A percentile compares a stretch with the other conserved stretches of the same genome.
Conservation (phyloP, 2,329 filamentous ascomycete genomes). For the Zasmidium cellare region DNA sequence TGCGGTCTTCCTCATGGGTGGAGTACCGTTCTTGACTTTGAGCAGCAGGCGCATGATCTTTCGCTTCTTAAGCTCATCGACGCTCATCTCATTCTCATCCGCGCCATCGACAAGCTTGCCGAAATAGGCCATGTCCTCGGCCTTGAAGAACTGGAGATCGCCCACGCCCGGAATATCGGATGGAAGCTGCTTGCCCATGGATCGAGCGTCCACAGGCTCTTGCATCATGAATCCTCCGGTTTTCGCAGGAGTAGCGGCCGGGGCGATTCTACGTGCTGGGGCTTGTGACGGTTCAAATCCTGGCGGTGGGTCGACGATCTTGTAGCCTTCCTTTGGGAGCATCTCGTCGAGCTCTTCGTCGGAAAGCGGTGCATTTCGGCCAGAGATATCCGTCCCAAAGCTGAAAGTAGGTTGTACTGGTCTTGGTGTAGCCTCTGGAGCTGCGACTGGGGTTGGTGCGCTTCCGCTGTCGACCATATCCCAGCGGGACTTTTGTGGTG, state of each 20-base stretch:
- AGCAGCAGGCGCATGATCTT: constrained; percentile 97
- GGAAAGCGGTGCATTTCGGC: constrained; percentile 77
- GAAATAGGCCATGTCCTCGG: constrained; percentile 98
- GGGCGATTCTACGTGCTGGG: constrained; percentile 71
- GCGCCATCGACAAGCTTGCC: constrained; percentile 93
- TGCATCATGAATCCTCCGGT: constrained; percentile 95
- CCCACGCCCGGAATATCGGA: constrained; percentile 95
- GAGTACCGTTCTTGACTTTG: constrained; percentile 99
- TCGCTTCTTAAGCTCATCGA: constrained; percentile 94
- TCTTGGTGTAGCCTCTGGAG: constrained; percentile 34
- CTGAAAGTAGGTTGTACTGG: constrained; percentile 56
- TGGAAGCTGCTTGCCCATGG: constrained; percentile 85
- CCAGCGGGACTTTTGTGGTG: constrained; percentile 83
- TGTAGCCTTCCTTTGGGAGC: constrained; percentile 89
- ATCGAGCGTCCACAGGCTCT: constrained; percentile 79
- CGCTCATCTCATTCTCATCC: constrained; percentile 86
- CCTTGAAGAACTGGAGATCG: constrained; percentile 96
- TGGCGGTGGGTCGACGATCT: constrained; percentile 83
- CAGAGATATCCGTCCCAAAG: constrained; percentile 80
- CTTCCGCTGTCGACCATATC: constrained; percentile 73
- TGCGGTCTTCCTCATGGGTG: constrained; percentile 97
- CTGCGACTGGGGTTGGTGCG: constrained; percentile 67
- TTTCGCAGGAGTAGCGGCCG: constrained; percentile 66
- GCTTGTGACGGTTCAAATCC: constrained; percentile 85
- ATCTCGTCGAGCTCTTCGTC: constrained; percentile 94